Conservation (phyloP, 352 stramenopile genomes). For the Pelagophyceae sp. region DNA sequence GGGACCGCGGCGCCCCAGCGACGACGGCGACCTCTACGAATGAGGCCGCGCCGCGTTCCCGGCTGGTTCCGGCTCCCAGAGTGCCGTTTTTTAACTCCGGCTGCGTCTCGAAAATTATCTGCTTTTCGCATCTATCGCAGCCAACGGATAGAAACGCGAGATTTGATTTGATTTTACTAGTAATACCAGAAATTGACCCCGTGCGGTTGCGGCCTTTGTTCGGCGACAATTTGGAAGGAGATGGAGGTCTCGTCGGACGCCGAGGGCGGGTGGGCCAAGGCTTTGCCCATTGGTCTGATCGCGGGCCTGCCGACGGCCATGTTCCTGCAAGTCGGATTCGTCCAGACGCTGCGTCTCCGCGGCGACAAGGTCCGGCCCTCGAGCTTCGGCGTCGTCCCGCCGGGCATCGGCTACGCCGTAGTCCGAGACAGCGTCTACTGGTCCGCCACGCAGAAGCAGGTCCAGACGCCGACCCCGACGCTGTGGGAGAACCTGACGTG, state of each 20-base stretch:
- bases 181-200: too few relatives aligned
- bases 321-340: conserved; percentile 17
- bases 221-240: too few relatives aligned
- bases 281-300: not conserved
- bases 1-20: too few relatives aligned
- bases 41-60: too few relatives aligned
- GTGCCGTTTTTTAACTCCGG: too few relatives aligned
- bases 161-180: too few relatives aligned
- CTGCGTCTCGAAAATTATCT: too few relatives aligned
- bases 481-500: not conserved
- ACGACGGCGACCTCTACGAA: too few relatives aligned
- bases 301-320: conserved; percentile 8
- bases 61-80: too few relatives aligned
- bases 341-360: conserved; percentile 3
- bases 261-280: not conserved
- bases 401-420: conserved; percentile 10
- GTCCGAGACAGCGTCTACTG: conserved; percentile 11
- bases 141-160: too few relatives aligned
- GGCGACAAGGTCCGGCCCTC: not conserved
- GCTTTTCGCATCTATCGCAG: too few relatives aligned
- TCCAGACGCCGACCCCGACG: conserved; percentile 10
- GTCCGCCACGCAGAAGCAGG: conserved; percentile 14
- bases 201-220: too few relatives aligned
- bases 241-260: not conserved
- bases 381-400: not conserved